Evolutionary conservation across 1,284 basidiomycete species (phyloP).

Genomic region (Xerocomus amazonicus): DNA sequence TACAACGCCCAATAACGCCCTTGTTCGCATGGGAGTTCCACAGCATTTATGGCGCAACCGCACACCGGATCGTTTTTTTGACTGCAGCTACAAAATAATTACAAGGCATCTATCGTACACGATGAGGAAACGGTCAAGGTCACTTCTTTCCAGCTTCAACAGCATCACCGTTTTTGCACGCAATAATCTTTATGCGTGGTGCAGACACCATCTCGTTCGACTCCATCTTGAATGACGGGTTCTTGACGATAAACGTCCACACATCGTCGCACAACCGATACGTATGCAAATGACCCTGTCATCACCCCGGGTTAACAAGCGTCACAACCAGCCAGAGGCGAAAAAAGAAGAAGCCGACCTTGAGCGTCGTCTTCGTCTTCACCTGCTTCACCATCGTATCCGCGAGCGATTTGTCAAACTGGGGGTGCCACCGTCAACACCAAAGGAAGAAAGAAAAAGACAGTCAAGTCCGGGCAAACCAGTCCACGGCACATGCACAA

Average conservation of each 20-base stretch:
- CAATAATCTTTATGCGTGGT: constrained; percentile 89
- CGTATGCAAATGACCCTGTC: constrained; percentile 82
- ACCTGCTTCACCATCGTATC: constrained; percentile 89
- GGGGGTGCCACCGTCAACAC: constrained; percentile 9
- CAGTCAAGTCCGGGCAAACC: too few species aligned
- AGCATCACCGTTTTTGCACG: constrained; percentile 89
- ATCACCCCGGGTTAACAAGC: neutral
- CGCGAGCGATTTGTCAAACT: constrained; percentile 95
- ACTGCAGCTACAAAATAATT: constrained; percentile 7
- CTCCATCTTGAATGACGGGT: constrained; percentile 93
- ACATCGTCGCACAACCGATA: constrained; percentile 96
- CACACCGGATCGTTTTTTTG: too few species aligned
- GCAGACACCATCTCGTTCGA: constrained; percentile 77
- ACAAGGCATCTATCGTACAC: constrained; percentile 20
- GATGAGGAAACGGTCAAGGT: constrained; percentile 17
- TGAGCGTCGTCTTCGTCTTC: constrained; percentile 88
- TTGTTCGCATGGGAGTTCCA: neutral
- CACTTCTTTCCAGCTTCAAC: constrained; percentile 66
- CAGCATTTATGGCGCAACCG: neutral
- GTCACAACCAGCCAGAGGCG: too few species aligned
- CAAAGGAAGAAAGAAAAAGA: too few species aligned
- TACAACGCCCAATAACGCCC: too few species aligned
- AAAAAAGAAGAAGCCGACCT: constrained; percentile 48
- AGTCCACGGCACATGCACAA: neutral
- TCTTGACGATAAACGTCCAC: constrained; percentile 94